These are phyloP conservation scores for Pugionium dolabratum DNA, from an alignment of 345 rosid species.

Conservation along the genomic window DNA sequence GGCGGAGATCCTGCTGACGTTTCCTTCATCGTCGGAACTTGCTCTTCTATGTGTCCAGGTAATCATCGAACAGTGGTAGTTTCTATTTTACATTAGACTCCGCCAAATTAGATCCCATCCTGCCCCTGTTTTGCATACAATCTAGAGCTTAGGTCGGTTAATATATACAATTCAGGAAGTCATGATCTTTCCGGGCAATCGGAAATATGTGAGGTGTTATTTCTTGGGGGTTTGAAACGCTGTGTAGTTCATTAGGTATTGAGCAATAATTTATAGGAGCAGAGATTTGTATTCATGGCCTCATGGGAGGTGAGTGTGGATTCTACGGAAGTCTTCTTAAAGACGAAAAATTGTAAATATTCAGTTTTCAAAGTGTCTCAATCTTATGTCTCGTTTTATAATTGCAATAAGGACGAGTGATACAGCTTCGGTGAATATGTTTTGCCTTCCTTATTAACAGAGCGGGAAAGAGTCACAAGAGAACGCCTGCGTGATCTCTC, in stretches of 20 bases:
- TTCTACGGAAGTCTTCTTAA: not conserved
- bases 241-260: not conserved
- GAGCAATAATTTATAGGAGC: not conserved
- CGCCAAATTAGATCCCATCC: not conserved
- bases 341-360: not conserved
- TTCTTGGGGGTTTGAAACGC: not conserved
- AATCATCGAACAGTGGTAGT: not conserved
- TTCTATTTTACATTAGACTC: constrained; percentile 1
- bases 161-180: constrained; percentile 8
- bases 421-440: too few relatives aligned
- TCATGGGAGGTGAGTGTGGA: not conserved
- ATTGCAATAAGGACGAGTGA: too few relatives aligned
- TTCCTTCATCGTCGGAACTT: constrained; percentile 60
- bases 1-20: constrained; percentile 25
- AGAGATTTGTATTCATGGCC: not conserved
- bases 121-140: not conserved
- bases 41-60: constrained; percentile 96
- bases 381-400: too few relatives aligned
- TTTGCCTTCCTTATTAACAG: constrained; percentile 39
- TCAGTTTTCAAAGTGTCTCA: not conserved
- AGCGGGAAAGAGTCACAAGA: constrained; percentile 68
- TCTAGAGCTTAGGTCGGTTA: constrained; percentile 7
- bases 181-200: not conserved
- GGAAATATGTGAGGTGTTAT: not conserved
- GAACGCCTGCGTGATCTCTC: constrained; percentile 76